Base-by-base conservation (phyloP, 78 protist species). In the Dictyostelium citrinum region DNA sequence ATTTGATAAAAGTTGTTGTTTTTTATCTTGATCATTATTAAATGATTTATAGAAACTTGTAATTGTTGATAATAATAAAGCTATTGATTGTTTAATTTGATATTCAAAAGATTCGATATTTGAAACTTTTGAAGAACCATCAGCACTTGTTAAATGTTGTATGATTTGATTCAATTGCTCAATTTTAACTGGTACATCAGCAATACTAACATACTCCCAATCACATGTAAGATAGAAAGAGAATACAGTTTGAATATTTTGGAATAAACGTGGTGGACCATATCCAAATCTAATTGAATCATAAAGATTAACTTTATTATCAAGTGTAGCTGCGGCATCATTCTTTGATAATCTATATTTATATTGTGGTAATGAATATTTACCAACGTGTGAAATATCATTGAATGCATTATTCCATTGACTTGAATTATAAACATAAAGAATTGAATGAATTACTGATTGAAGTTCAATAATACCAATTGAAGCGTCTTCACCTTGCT, bases 181-280 rank as follows among this genome's bases (percentile, higher is more conserved):
- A 74, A 82, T 64, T 33, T 90, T 90, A 17, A 16, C 20, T 58
- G 91, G 91, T 24, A 90, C 82, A 5, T 83, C 67, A 9, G 35
- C 46, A 37, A 90, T 55, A 22, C 71, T 60, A 5, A 83, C 78
- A 17, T 46, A 45, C 5, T 81, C 55, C 80, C 79, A 90, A 27
- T 90, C 91, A 33, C 64, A 35, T 43, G 90, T 74, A 60, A 90
- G 51, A 55, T 90, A 81, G 76, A 81, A 81, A 17, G 95, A 81
- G 60, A 81, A 82, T 2, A 71, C 24, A 20, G 81, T 51, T 68
- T 82, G 95, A 61, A 90, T 76, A 35, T 43, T 70, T 61, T 90
- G 95, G 90, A 83, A 71, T 5, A 90, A 49, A 51, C 95, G 81
- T 20, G 95, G 85, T 33, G 95, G 95, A 51, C 95, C 93, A 78